These are phyloP conservation scores for Anthracocystis walkeri DNA, from an alignment of 1,284 basidiomycete genomes.

Conservation along the genomic window DNA sequence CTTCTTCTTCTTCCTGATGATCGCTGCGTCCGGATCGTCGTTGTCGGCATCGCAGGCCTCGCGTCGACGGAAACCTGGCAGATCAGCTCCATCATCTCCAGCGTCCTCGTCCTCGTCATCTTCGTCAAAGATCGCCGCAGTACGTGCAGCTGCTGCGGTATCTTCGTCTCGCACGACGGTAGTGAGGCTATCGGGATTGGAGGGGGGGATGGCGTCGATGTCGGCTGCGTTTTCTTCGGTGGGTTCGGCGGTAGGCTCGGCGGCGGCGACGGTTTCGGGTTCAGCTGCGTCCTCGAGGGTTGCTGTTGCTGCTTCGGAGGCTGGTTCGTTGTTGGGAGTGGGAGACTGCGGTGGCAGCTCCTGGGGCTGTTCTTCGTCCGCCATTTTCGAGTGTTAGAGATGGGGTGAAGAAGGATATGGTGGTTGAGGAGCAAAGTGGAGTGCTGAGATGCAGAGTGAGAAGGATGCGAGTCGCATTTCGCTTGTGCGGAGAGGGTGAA, in stretches of 20 bases:
- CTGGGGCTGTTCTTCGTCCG: constrained; percentile 31
- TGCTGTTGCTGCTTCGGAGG: constrained; percentile 8
- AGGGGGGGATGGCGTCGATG: constrained; percentile 28
- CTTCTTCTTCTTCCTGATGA: constrained; percentile 52
- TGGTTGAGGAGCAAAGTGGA: background rate
- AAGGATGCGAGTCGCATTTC: constrained; percentile 4
- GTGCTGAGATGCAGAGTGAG: background rate
- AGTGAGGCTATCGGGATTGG: constrained; percentile 23
- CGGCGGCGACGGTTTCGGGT: background rate
- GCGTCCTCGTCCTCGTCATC: constrained; percentile 38
- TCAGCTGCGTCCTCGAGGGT: constrained; percentile 5
- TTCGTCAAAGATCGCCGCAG: constrained; percentile 48
- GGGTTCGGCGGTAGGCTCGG: constrained; percentile 2
- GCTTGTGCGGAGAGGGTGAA: background rate
- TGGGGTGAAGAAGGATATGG: background rate
- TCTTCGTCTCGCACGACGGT: constrained; percentile 30
- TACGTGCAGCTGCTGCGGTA: constrained; percentile 33
- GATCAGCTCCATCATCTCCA: constrained; percentile 7
- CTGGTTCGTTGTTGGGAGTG: background rate
- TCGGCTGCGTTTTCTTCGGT: constrained; percentile 13
- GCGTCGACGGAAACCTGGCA: constrained; percentile 46
- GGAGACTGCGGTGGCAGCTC: constrained; percentile 17
- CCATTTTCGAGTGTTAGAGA: constrained; percentile 18
- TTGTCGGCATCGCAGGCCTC: constrained; percentile 18
- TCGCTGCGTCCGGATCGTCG: constrained; percentile 31